Percentiles rank a stretch among this genome's conserved stretches.
These are phyloP conservation scores for Lactifluus rugatus DNA, from an alignment of 768 basidiomycete species.

Conservation along the genomic window DNA sequence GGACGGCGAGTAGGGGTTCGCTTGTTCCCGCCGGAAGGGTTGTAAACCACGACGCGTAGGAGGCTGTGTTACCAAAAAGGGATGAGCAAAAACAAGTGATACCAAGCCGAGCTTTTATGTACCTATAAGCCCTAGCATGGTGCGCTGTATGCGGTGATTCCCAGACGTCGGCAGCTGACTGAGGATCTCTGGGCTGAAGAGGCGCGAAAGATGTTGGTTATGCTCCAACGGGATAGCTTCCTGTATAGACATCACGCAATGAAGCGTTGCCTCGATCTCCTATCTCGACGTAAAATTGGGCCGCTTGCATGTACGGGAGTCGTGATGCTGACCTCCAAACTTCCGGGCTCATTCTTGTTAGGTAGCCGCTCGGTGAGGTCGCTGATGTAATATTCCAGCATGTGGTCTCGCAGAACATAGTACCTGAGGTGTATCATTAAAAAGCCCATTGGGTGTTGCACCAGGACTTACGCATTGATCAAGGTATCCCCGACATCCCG, in stretches of 20 bases:
- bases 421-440: conserved; percentile 37
- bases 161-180: conserved; percentile 58
- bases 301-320: neutral
- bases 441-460: neutral
- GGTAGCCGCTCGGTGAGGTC: conserved; percentile 50
- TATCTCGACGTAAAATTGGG: conserved; percentile 25
- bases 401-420: conserved; percentile 77
- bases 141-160: conserved; percentile 57
- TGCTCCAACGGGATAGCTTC: conserved; percentile 68
- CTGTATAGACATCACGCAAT: conserved; percentile 78
- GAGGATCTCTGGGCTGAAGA: conserved; percentile 70
- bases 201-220: conserved; percentile 41
- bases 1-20: conserved; percentile 48
- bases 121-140: conserved; percentile 71
- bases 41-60: conserved; percentile 76
- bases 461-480: conserved; percentile 64
- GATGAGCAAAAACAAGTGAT: neutral
- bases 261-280: conserved; percentile 81
- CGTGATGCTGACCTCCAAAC: conserved; percentile 62
- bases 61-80: conserved; percentile 34
- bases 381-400: conserved; percentile 62
- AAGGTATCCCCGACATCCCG: conserved; percentile 81
- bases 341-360: conserved; percentile 32
- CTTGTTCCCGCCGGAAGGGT: conserved; percentile 32
- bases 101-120: conserved; percentile 14